Percentiles rank a stretch among this genome's conserved stretches.
These are phyloP conservation scores for Penicillium roqueforti DNA, from an alignment of 495 filamentous ascomycete species.

Conservation along the genomic window DNA sequence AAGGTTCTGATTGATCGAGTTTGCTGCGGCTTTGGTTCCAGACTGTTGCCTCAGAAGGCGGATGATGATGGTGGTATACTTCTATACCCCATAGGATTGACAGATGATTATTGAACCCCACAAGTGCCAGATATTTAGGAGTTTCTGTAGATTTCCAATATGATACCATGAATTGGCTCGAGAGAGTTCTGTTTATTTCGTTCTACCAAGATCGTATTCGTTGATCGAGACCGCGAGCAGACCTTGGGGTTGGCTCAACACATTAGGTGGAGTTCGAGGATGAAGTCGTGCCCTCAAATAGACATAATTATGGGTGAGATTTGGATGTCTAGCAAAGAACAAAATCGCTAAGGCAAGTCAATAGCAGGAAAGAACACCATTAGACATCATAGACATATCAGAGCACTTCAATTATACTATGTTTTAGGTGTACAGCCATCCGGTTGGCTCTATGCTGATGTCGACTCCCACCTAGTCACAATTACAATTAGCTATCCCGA, in stretches of 20 bases:
- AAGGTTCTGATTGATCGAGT: constrained; percentile 1
- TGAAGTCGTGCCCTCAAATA: not conserved
- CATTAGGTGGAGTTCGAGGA: not conserved
- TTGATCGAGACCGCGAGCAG: not conserved
- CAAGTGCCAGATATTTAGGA: not conserved
- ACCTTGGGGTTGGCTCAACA: not conserved
- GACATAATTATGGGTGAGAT: not conserved
- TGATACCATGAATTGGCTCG: not conserved
- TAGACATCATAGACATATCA: not conserved
- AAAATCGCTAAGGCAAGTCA: not conserved
- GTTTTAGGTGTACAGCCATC: constrained; percentile 9
- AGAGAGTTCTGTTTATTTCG: not conserved
- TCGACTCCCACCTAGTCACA: not conserved
- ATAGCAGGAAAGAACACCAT: not conserved
- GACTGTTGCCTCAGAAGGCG: constrained; percentile 17
- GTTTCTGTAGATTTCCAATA: not conserved
- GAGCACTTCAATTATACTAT: constrained; percentile 11
- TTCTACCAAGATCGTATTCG: not conserved
- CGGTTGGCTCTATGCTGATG: not conserved
- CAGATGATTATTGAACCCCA: not conserved
- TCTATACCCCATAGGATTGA: not conserved
- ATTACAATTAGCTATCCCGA: constrained; percentile 48
- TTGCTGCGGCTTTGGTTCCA: constrained; percentile 7
- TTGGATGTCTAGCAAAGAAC: not conserved
- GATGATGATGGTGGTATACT: constrained; percentile 4